Evolutionary conservation across 257 asterid species (phyloP).

Genomic region (Gentiana dahurica): DNA sequence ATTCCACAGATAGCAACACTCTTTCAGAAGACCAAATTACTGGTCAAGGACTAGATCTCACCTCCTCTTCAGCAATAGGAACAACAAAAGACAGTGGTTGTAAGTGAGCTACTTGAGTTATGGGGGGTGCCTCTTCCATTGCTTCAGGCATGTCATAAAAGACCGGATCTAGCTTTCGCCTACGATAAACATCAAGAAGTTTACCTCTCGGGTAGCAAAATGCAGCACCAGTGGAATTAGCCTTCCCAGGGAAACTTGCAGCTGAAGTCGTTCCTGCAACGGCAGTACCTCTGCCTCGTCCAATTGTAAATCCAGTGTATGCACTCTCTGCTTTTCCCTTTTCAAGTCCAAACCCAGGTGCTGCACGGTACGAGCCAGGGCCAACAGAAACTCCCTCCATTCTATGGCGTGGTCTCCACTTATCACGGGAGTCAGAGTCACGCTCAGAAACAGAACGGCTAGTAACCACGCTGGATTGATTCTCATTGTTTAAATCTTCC

Average conservation of each 20-base stretch:
- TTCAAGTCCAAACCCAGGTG: constrained; percentile 94
- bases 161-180: constrained; percentile 44
- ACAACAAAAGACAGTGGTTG: constrained; percentile 86
- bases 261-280: constrained; percentile 34
- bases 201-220: constrained; percentile 85
- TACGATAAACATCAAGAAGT: constrained; percentile 84
- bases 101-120: constrained; percentile 39
- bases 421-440: constrained; percentile 87
- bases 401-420: constrained; percentile 99
- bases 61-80: constrained; percentile 86
- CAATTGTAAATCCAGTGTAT: constrained; percentile 67
- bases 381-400: constrained; percentile 72
- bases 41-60: constrained; percentile 17
- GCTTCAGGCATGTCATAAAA: constrained; percentile 36
- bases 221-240: constrained; percentile 15
- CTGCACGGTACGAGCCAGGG: constrained; percentile 62
- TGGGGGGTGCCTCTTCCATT: constrained; percentile 58
- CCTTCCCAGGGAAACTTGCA: constrained; percentile 47
- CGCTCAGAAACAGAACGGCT: constrained; percentile 65
- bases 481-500: constrained; percentile 60
- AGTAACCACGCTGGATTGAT: constrained; percentile 40
- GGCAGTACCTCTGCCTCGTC: constrained; percentile 83
- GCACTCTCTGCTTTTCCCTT: constrained; percentile 72
- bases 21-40: background rate
- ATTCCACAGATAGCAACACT: constrained; percentile 1